Evolutionary conservation across 768 basidiomycete species (phyloP), one percentile per base, ranked within the genome.

Genomic region (Leccinellum rugosiceps): DNA sequence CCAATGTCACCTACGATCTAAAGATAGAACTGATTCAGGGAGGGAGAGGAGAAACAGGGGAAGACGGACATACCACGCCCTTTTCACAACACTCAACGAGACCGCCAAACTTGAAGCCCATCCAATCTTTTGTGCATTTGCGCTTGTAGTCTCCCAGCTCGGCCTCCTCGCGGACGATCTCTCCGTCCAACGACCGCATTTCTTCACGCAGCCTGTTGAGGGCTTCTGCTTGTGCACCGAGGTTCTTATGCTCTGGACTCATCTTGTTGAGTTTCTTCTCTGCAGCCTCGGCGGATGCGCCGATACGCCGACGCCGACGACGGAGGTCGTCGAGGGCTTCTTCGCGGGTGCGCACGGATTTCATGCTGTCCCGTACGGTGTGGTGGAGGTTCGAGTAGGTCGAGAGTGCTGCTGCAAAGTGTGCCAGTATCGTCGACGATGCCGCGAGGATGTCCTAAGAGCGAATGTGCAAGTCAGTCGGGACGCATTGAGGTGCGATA

Each of bases 201-300:
- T 95, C 88, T 15, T 87, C 86, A 52, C 87, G 81, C 28, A 95
- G 74, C 14, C 76, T 75, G 62, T 86, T 86, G 47, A 97, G 74
- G 2, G 78, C 70, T 25, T 93, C 91, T 2, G 86, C 88, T 71
- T 96, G 94, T 54, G 76, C 63, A 3, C 75, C 73, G 34, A 93
- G 74, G 63, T 90, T 89, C 78, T 96, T 98, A 76, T 95, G 84
- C 71, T 94, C 92, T 0, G 89, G 80, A 60, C 81, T 82, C 94
- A 97, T 95, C 76, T 88, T 96, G 72, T 80, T 83, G 35, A 98
- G 80, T 69, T 95, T 96, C 77, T 81, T 90, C 63, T 96, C 93
- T 3, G 92, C 93, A 17, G 82, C 73, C 54, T 96, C 94, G 0
- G 93, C 90, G 60, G 88, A 88, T 25, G 80, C 72, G 10, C 78